These are phyloP conservation scores for Bisporella sp. DNA, from an alignment of 2,329 filamentous ascomycete species.

Conservation along the genomic window DNA sequence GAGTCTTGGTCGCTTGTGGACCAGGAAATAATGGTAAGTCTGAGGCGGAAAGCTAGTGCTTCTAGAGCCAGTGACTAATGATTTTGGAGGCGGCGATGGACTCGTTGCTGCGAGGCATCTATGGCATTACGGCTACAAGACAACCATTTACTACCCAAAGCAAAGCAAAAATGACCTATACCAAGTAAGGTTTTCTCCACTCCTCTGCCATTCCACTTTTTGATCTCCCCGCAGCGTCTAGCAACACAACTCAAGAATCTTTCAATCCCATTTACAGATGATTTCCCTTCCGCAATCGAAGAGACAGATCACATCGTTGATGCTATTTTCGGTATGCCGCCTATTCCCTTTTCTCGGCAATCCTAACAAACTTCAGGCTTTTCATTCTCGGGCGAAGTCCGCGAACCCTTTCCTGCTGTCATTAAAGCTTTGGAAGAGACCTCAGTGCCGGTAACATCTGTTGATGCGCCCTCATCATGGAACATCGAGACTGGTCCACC, in stretches of 20 bases:
- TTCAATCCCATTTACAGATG: slow-evolving; percentile 72
- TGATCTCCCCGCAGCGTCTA: slow-evolving; percentile 51
- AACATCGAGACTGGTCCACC: slow-evolving; percentile 85
- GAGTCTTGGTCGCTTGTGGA: slow-evolving; percentile 83
- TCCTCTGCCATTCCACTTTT: no score
- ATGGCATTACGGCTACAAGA: slow-evolving; percentile 83
- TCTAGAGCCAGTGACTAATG: background rate
- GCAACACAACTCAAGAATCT: slow-evolving; percentile 79
- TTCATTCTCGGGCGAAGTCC: slow-evolving; percentile 83
- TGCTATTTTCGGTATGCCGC: slow-evolving; percentile 75
- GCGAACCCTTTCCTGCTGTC: slow-evolving; percentile 83
- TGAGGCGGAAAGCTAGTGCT: background rate
- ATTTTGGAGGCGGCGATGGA: slow-evolving; percentile 71
- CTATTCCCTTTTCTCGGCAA: background rate
- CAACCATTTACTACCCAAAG: slow-evolving; percentile 89
- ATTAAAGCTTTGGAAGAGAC: slow-evolving; percentile 71
- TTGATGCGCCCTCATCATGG: slow-evolving; percentile 94
- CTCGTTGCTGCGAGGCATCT: slow-evolving; percentile 91
- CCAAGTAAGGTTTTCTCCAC: slow-evolving; percentile 44
- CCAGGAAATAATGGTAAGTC: slow-evolving; percentile 63
- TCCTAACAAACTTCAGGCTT: slow-evolving; percentile 51
- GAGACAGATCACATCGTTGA: slow-evolving; percentile 79
- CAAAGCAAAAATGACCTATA: slow-evolving; percentile 86
- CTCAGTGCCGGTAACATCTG: slow-evolving; percentile 70
- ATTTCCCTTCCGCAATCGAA: slow-evolving; percentile 62